Conservation (phyloP, 177 flowering plant species). For the Vitis hybrid region DNA sequence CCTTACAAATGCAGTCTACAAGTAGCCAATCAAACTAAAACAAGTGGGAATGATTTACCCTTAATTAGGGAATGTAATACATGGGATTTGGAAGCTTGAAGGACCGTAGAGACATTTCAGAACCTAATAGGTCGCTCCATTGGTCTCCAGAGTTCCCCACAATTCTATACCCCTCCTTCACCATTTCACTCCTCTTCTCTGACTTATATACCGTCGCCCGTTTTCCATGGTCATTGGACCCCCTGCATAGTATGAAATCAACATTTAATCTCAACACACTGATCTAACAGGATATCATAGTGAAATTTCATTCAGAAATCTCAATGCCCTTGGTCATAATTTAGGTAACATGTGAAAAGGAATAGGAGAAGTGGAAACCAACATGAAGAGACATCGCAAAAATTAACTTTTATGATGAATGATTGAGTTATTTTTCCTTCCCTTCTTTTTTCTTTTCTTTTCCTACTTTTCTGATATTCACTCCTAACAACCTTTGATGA, state of each 20-base stretch:
- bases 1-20: too few relatives aligned
- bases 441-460: neutral
- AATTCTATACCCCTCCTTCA: slow-evolving; percentile 65
- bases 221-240: slow-evolving; percentile 61
- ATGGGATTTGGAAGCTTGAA: slow-evolving; percentile 94
- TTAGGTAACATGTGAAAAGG: neutral
- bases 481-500: neutral
- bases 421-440: too few relatives aligned
- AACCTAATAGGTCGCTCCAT: slow-evolving; percentile 88
- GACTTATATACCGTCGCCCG: slow-evolving; percentile 65
- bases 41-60: neutral
- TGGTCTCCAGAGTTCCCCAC: slow-evolving; percentile 90
- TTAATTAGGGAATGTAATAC: slow-evolving; percentile 62
- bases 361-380: neutral
- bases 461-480: neutral
- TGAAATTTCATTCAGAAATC: neutral
- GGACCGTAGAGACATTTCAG: slow-evolving; percentile 54
- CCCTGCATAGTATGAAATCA: slow-evolving; percentile 30
- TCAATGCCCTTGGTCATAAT: neutral
- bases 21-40: neutral
- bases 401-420: too few relatives aligned
- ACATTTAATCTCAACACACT: too few relatives aligned
- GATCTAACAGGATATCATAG: neutral
- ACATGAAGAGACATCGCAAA: too few relatives aligned
- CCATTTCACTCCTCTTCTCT: slow-evolving; percentile 74